Conservation (phyloP, 352 stramenopile genomes). For the Phytophthora meadii region DNA sequence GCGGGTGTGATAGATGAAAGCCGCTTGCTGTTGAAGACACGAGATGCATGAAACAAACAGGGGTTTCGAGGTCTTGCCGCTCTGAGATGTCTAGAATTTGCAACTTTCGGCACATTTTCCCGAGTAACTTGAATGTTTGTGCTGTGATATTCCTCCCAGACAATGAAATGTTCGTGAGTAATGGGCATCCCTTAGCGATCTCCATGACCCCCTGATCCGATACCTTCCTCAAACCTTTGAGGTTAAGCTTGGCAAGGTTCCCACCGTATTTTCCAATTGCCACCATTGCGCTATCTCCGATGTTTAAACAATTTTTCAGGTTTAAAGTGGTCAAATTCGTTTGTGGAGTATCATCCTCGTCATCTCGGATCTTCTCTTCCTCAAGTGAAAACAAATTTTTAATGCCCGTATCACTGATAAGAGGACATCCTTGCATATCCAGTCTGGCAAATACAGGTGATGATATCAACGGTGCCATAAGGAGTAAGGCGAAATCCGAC, state of each 20-base stretch:
- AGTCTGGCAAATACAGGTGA: conserved; percentile 42
- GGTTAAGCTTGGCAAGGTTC: conserved; percentile 54
- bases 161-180: conserved; percentile 49
- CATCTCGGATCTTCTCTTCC: conserved; percentile 19
- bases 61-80: conserved; percentile 55
- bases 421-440: conserved; percentile 53
- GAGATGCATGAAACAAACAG: conserved; percentile 45
- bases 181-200: conserved; percentile 57
- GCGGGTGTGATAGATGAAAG: conserved; percentile 9
- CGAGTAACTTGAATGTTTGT: conserved; percentile 58
- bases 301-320: conserved; percentile 58
- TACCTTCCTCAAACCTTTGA: conserved; percentile 62
- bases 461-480: conserved; percentile 51
- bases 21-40: conserved; percentile 22
- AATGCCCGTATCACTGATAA: conserved; percentile 57
- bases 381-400: conserved; percentile 53
- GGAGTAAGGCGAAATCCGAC: conserved; percentile 65
- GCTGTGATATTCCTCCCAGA: conserved; percentile 57
- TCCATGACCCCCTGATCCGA: conserved; percentile 58
- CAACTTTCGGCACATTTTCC: conserved; percentile 61
- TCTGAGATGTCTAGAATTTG: conserved; percentile 52
- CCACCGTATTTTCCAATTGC: conserved; percentile 42
- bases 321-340: conserved; percentile 40
- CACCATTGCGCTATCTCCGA: conserved; percentile 55
- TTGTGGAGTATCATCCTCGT: conserved; percentile 18